Conservation (phyloP, 108 stramenopile species). For the Epithemia pelagica region DNA sequence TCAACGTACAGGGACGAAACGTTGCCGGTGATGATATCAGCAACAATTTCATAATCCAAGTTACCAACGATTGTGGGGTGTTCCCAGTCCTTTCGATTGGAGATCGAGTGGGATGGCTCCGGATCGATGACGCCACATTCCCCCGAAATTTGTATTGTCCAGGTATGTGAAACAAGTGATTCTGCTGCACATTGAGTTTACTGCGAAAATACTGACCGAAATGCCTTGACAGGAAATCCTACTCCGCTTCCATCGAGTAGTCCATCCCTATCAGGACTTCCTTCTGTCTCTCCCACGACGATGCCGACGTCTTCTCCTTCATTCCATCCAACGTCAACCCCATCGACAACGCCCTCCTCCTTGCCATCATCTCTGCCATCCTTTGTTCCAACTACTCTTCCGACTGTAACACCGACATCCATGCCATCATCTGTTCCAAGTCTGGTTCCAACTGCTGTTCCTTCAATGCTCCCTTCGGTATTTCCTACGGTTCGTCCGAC, state of each 20-base stretch:
- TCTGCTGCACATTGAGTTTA: background rate
- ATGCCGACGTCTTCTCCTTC: background rate
- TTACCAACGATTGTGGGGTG: constrained; percentile 13
- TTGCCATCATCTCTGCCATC: background rate
- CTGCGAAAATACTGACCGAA: too few relatives aligned
- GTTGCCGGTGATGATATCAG: background rate
- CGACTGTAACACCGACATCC: background rate
- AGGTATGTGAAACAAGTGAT: background rate
- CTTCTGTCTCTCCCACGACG: background rate
- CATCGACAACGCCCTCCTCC: background rate
- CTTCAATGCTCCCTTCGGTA: background rate
- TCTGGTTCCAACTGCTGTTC: background rate
- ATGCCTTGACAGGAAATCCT: background rate
- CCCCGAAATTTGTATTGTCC: background rate
- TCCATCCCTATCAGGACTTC: background rate
- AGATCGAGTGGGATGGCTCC: constrained; percentile 5
- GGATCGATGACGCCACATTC: background rate
- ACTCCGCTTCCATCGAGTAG: background rate
- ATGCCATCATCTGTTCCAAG: background rate
- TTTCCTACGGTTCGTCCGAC: background rate
- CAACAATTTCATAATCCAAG: constrained; percentile 1
- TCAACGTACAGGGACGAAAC: background rate
- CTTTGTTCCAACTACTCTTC: background rate
- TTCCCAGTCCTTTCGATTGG: constrained; percentile 11
- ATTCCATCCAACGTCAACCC: background rate